These are phyloP conservation scores for Oxyria digyna DNA, from an alignment of 148 eudicot genomes.

Conservation along the genomic window DNA sequence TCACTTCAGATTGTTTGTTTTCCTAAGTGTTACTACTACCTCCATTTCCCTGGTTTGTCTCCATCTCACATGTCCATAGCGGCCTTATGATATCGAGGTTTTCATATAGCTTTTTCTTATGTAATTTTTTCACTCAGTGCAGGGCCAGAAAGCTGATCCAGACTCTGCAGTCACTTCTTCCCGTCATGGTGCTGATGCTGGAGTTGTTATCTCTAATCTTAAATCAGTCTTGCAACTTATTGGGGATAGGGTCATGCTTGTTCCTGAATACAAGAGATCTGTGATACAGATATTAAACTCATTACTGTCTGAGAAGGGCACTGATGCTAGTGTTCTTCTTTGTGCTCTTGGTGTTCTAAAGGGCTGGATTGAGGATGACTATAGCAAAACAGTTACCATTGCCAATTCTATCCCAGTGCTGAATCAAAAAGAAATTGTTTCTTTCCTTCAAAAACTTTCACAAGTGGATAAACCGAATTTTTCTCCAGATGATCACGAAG, in stretches of 20 bases:
- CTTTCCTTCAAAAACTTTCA: constrained; percentile 92
- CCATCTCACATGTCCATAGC: neutral
- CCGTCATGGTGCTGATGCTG: constrained; percentile 86
- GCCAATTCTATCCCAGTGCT: constrained; percentile 52
- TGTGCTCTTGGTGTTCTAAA: constrained; percentile 81
- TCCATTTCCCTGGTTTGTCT: neutral
- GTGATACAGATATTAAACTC: constrained; percentile 62
- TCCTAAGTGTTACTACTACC: neutral
- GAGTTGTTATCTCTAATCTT: constrained; percentile 62
- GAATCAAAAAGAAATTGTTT: constrained; percentile 69
- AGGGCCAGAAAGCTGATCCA: constrained; percentile 85
- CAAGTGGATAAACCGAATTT: constrained; percentile 89
- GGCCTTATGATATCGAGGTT: neutral
- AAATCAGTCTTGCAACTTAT: constrained; percentile 78
- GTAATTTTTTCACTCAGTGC: constrained; percentile 11
- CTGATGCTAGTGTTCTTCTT: constrained; percentile 79
- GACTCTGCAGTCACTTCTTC: constrained; percentile 81
- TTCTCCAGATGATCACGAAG: constrained; percentile 46
- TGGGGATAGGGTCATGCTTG: constrained; percentile 78
- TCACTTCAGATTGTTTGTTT: neutral
- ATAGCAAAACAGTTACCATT: constrained; percentile 45
- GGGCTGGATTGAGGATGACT: constrained; percentile 93
- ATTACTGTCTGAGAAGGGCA: constrained; percentile 82
- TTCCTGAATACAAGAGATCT: constrained; percentile 70
- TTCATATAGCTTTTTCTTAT: neutral